Percentiles rank a stretch among this genome's conserved stretches.
Evolutionary conservation across 306 rosid species (phyloP).

Genomic region (Datisca glomerata): DNA sequence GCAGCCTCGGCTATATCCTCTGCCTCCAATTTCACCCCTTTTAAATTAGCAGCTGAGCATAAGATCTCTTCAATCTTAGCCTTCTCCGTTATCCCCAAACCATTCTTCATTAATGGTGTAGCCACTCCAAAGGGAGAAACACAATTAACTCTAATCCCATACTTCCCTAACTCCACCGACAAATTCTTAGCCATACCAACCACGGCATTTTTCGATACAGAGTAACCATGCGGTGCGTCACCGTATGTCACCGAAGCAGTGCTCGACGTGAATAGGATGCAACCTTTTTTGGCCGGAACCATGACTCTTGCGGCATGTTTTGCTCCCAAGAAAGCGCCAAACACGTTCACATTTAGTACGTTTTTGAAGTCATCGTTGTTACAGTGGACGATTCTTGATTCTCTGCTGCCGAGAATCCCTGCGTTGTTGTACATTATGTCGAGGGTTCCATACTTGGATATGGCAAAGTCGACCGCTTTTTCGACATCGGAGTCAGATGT

Average conservation of each 20-base stretch:
- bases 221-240: slow-evolving; percentile 19
- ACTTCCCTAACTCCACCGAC: slow-evolving; percentile 34
- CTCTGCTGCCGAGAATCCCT: neutral
- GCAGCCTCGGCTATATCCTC: slow-evolving; percentile 44
- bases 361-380: slow-evolving; percentile 17
- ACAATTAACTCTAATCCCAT: slow-evolving; percentile 40
- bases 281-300: slow-evolving; percentile 20
- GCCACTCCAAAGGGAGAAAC: slow-evolving; percentile 26
- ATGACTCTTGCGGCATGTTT: slow-evolving; percentile 42
- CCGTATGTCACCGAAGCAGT: slow-evolving; percentile 18
- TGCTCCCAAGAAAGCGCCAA: slow-evolving; percentile 27
- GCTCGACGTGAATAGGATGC: slow-evolving; percentile 31
- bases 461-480: slow-evolving; percentile 14
- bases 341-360: slow-evolving; percentile 23
- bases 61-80: neutral
- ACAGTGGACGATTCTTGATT: slow-evolving; percentile 16
- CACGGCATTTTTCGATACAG: slow-evolving; percentile 31
- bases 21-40: slow-evolving; percentile 10
- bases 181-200: slow-evolving; percentile 27
- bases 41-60: neutral
- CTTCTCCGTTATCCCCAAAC: neutral
- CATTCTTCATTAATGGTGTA: slow-evolving; percentile 9
- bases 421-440: slow-evolving; percentile 60
- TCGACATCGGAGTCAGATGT: slow-evolving; percentile 24
- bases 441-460: slow-evolving; percentile 27